These are phyloP conservation scores for Plantago ovata DNA, from an alignment of 257 asterid species.

Conservation along the genomic window DNA sequence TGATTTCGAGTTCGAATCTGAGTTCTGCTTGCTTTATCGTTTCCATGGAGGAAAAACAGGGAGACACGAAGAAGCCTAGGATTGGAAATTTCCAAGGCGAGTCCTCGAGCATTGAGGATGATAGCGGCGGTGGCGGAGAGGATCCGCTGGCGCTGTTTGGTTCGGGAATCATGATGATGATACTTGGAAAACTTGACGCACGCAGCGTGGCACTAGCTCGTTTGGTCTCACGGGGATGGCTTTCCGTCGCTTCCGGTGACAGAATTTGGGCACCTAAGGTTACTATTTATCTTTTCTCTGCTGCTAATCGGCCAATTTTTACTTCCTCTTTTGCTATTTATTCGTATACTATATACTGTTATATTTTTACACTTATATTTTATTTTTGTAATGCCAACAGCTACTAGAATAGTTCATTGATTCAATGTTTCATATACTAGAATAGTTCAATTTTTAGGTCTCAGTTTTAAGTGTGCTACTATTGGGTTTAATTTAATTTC, in stretches of 20 bases:
- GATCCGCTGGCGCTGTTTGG: slow-evolving; percentile 61
- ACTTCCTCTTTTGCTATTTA: not conserved
- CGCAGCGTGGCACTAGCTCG: slow-evolving; percentile 69
- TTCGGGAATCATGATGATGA: slow-evolving; percentile 51
- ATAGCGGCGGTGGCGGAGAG: slow-evolving; percentile 3
- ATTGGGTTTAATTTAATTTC: not conserved
- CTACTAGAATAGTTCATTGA: no score
- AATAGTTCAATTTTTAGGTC: not conserved
- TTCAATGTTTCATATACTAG: no score
- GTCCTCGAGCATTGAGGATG: no score
- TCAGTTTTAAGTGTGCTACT: not conserved
- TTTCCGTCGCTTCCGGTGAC: slow-evolving; percentile 52
- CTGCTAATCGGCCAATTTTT: not conserved
- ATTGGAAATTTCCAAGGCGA: no score
- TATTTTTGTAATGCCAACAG: not conserved
- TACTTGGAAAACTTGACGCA: slow-evolving; percentile 53
- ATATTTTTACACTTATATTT: not conserved
- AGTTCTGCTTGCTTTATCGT: no score
- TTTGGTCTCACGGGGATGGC: slow-evolving; percentile 62
- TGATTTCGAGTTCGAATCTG: no score
- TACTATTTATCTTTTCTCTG: not conserved
- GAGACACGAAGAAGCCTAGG: no score
- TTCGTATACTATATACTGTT: not conserved
- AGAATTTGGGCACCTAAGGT: slow-evolving; percentile 72
- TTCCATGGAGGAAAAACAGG: no score